Evolutionary conservation across 2,329 filamentous ascomycete species (phyloP).

Genomic region (Ascochyta lentis): DNA sequence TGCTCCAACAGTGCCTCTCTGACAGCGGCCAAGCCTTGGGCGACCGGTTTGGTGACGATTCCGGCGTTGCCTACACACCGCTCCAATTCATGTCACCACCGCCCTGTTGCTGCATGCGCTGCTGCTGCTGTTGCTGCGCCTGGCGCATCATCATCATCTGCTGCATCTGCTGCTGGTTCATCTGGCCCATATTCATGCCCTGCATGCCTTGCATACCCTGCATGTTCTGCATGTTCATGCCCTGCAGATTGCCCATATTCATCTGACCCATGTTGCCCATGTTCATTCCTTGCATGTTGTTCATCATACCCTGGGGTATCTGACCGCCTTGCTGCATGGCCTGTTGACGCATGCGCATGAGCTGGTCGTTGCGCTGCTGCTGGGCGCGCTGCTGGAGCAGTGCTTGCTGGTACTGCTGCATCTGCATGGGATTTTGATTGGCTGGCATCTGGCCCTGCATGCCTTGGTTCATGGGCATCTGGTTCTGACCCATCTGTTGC

Average conservation of each 20-base stretch:
- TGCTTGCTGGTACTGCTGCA: constrained; percentile 45
- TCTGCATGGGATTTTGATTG: constrained; percentile 35
- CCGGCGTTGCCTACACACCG: constrained; percentile 22
- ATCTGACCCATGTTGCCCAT: constrained; percentile 30
- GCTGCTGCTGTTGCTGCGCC: constrained; percentile 34
- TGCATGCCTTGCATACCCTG: constrained; percentile 32
- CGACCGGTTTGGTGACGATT: background rate
- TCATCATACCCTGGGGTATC: constrained; percentile 42
- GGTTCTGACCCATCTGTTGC: constrained; percentile 27
- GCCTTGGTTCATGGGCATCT: constrained; percentile 27
- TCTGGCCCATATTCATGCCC: constrained; percentile 34
- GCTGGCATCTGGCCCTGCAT: constrained; percentile 37
- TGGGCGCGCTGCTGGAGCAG: constrained; percentile 45
- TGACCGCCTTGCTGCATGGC: constrained; percentile 40
- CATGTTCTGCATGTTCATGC: constrained; percentile 16
- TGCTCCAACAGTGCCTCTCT: background rate
- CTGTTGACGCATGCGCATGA: constrained; percentile 43
- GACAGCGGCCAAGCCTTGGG: background rate
- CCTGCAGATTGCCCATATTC: constrained; percentile 27
- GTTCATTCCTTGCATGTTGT: constrained; percentile 43
- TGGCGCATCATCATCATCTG: constrained; percentile 47
- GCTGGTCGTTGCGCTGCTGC: constrained; percentile 44
- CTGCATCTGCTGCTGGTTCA: constrained; percentile 43
- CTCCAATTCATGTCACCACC: constrained; percentile 38
- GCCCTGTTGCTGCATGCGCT: constrained; percentile 31